These are phyloP conservation scores for Candida labiduridarum DNA, from an alignment of 1,139 yeast genomes.

Conservation along the genomic window DNA sequence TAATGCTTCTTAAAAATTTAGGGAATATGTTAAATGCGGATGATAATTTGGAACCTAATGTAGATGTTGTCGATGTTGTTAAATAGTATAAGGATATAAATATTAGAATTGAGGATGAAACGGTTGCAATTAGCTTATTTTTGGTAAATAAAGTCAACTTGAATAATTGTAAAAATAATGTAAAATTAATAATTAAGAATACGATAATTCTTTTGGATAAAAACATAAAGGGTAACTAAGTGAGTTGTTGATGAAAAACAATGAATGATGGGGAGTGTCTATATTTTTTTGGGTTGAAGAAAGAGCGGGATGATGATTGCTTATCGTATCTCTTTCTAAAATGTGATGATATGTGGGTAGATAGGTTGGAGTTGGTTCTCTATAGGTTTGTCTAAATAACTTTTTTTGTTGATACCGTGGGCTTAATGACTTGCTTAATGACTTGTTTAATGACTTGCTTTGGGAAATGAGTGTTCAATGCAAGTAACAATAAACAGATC, in stretches of 20 bases:
- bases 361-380: background rate
- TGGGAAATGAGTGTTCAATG: background rate
- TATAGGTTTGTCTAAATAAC: background rate
- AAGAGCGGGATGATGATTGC: background rate
- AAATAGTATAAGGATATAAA: conserved; percentile 13
- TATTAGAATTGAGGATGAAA: conserved; percentile 13
- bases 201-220: conserved; percentile 7
- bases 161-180: conserved; percentile 10
- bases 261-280: background rate
- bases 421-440: background rate
- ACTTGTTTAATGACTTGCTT: background rate
- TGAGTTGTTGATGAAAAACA: background rate
- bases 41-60: conserved; percentile 10
- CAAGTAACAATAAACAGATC: background rate
- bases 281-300: background rate
- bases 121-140: conserved; percentile 12
- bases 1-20: conserved; percentile 16
- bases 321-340: background rate
- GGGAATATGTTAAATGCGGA: conserved; percentile 15
- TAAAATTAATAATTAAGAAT: conserved; percentile 11
- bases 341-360: background rate
- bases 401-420: background rate
- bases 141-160: conserved; percentile 15
- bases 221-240: conserved; percentile 7
- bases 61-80: conserved; percentile 10